A percentile compares a stretch with the other conserved stretches of the same genome.
Evolutionary conservation across 2,329 filamentous ascomycete genomes (phyloP).

Genomic region (Nemania diffusa): DNA sequence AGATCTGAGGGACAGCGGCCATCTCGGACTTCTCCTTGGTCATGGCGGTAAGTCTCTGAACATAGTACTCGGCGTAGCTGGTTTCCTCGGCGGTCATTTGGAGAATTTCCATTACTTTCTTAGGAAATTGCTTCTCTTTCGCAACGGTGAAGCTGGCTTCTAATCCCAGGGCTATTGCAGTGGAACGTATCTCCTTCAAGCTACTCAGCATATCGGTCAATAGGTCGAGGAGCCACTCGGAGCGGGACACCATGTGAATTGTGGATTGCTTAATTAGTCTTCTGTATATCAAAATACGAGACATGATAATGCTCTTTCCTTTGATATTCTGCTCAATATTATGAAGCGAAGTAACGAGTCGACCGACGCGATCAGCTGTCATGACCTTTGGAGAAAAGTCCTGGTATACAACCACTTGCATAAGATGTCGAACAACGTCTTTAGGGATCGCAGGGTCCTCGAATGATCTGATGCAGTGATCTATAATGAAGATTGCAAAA

Average conservation of each 20-base stretch:
- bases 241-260: slow-evolving; percentile 74
- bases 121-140: slow-evolving; percentile 73
- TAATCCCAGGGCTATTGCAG: slow-evolving; percentile 78
- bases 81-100: slow-evolving; percentile 67
- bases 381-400: slow-evolving; percentile 80
- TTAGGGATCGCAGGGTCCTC: slow-evolving; percentile 77
- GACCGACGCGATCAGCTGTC: slow-evolving; percentile 75
- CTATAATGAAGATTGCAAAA: slow-evolving; percentile 82
- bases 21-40: slow-evolving; percentile 70
- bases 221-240: slow-evolving; percentile 84
- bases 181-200: slow-evolving; percentile 77
- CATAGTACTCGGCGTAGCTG: slow-evolving; percentile 76
- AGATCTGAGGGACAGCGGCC: slow-evolving; percentile 82
- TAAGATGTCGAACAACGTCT: slow-evolving; percentile 78
- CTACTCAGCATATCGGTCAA: slow-evolving; percentile 84
- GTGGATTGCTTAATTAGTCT: slow-evolving; percentile 78
- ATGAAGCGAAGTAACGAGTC: slow-evolving; percentile 76
- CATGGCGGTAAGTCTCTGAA: slow-evolving; percentile 74
- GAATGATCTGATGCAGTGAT: slow-evolving; percentile 80
- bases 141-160: slow-evolving; percentile 77
- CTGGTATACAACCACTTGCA: slow-evolving; percentile 83
- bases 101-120: slow-evolving; percentile 73
- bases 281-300: slow-evolving; percentile 81
- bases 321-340: slow-evolving; percentile 77
- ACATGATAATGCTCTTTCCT: slow-evolving; percentile 83